phyloP scores from a whole-genome alignment of 352 stramenopile genomes.

The Pythium brassicae region DNA sequence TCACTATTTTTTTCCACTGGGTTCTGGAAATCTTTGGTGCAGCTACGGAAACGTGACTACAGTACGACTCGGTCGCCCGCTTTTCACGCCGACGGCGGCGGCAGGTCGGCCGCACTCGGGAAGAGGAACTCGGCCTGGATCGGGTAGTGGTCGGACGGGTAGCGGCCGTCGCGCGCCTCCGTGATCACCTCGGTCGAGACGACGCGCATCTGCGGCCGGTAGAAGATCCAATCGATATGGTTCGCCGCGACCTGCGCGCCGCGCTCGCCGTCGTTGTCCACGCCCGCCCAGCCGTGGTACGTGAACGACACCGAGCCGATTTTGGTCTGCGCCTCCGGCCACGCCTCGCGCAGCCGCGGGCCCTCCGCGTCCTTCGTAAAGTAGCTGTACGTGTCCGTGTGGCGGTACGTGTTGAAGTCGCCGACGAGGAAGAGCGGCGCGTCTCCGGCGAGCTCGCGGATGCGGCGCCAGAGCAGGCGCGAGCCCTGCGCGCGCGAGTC shows the following conservation, averaged over 20 bases:
- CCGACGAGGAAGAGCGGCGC: constrained; percentile 74
- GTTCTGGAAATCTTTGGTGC: no score
- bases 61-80: neutral
- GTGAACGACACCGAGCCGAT: constrained; percentile 81
- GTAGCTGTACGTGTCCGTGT: constrained; percentile 78
- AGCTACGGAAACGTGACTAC: neutral
- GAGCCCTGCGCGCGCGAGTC: constrained; percentile 51
- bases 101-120: constrained; percentile 49
- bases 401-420: constrained; percentile 85
- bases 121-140: constrained; percentile 82
- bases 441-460: constrained; percentile 45
- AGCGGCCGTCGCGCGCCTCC: constrained; percentile 71
- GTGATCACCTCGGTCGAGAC: constrained; percentile 79
- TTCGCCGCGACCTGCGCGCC: constrained; percentile 59
- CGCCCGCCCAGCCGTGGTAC: constrained; percentile 84
- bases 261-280: constrained; percentile 78
- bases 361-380: constrained; percentile 61
- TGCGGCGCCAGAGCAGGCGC: constrained; percentile 57
- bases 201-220: constrained; percentile 71
- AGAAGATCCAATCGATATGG: constrained; percentile 90
- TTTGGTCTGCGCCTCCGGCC: constrained; percentile 55
- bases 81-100: constrained; percentile 14
- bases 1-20: no score
- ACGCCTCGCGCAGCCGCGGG: constrained; percentile 66
- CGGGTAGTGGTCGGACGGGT: constrained; percentile 86